Evolutionary conservation across 768 basidiomycete species (phyloP).

Genomic region (Peribolospora kevripleyi): DNA sequence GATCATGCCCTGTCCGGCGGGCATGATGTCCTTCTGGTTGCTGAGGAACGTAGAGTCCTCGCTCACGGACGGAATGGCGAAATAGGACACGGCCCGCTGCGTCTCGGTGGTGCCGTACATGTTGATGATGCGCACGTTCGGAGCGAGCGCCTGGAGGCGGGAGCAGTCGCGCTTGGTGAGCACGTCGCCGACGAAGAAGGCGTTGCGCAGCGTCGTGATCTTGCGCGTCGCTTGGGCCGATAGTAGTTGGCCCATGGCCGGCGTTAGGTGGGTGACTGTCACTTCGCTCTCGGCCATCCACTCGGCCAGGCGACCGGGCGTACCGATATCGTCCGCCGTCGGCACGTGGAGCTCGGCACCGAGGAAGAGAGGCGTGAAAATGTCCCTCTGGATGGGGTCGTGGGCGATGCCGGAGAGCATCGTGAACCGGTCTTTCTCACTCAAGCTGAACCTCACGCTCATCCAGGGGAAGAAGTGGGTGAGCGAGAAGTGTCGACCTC

Average conservation of each 20-base stretch:
- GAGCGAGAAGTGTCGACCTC: slow-evolving; percentile 76
- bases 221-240: slow-evolving; percentile 61
- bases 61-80: slow-evolving; percentile 61
- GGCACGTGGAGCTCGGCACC: slow-evolving; percentile 89
- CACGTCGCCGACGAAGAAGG: slow-evolving; percentile 98
- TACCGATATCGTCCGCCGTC: slow-evolving; percentile 87
- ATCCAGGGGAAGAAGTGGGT: slow-evolving; percentile 99
- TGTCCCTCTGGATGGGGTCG: slow-evolving; percentile 95
- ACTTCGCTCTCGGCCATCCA: slow-evolving; percentile 89
- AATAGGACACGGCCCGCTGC: slow-evolving; percentile 94
- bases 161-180: slow-evolving; percentile 94
- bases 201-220: slow-evolving; percentile 63
- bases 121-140: slow-evolving; percentile 84
- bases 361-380: slow-evolving; percentile 95
- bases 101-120: slow-evolving; percentile 99
- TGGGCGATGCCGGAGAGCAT: slow-evolving; percentile 99
- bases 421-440: slow-evolving; percentile 58
- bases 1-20: slow-evolving; percentile 89
- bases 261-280: slow-evolving; percentile 91
- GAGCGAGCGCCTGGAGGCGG: slow-evolving; percentile 72
- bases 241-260: slow-evolving; percentile 95
- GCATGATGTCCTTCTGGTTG: slow-evolving; percentile 91
- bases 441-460: slow-evolving; percentile 59
- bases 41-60: slow-evolving; percentile 71
- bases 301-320: slow-evolving; percentile 80